These are phyloP conservation scores for Saturnispora mendoncae DNA, from an alignment of 805 yeast genomes.

Conservation along the genomic window DNA sequence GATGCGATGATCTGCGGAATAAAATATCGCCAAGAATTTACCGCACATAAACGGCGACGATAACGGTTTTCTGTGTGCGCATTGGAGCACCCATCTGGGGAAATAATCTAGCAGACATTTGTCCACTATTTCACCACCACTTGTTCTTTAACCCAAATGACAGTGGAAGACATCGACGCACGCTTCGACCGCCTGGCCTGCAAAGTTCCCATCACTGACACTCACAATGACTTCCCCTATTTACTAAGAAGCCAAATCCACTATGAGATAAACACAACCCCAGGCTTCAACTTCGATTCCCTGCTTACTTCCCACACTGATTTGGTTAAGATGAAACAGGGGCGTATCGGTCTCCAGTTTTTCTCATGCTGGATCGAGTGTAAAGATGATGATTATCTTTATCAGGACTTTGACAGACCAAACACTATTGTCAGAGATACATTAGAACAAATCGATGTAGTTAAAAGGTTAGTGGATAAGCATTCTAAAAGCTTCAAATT, in stretches of 20 bases:
- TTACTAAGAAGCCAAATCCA: slow-evolving; percentile 37
- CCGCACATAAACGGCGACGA: background rate
- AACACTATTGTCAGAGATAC: slow-evolving; percentile 43
- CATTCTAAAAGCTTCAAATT: slow-evolving; percentile 33
- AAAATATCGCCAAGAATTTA: background rate
- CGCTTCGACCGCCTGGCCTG: slow-evolving; percentile 16
- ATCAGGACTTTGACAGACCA: slow-evolving; percentile 37
- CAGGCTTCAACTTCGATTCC: slow-evolving; percentile 29
- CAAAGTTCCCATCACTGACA: slow-evolving; percentile 36
- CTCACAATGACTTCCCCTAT: slow-evolving; percentile 48
- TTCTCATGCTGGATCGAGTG: slow-evolving; percentile 43
- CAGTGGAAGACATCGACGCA: slow-evolving; percentile 12
- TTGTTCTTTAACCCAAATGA: slow-evolving; percentile 9
- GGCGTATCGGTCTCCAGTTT: slow-evolving; percentile 42
- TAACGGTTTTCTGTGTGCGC: no score
- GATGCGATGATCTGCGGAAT: no score
- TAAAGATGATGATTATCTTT: slow-evolving; percentile 31
- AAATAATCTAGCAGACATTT: no score
- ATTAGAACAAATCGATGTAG: slow-evolving; percentile 45
- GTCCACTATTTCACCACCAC: no score
- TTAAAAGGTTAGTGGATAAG: slow-evolving; percentile 35
- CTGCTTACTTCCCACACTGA: slow-evolving; percentile 38
- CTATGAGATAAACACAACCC: slow-evolving; percentile 22
- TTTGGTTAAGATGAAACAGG: slow-evolving; percentile 33
- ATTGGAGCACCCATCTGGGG: no score